Evolutionary conservation across 768 basidiomycete species (phyloP).

Genomic region (Mycena vitilis): DNA sequence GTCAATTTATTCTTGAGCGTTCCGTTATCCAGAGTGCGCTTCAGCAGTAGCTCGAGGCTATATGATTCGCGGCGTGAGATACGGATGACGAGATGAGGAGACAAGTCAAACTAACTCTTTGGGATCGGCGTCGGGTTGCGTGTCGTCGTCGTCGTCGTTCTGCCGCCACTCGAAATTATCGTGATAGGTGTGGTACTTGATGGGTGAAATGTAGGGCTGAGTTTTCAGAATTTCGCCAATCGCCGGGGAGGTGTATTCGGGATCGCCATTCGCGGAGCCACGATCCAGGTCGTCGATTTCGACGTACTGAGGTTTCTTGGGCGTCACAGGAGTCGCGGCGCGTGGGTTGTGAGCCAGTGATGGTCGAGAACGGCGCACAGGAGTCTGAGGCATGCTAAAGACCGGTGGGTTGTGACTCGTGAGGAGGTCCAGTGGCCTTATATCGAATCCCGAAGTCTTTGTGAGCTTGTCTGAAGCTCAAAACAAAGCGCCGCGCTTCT

Average conservation of each 20-base stretch:
- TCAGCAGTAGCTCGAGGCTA: not conserved
- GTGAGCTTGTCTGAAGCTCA: no score
- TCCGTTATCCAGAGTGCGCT: not conserved
- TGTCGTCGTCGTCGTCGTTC: not conserved
- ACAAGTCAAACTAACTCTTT: not conserved
- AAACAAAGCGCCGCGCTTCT: no score
- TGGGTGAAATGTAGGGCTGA: not conserved
- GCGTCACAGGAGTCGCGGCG: not conserved
- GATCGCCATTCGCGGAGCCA: not conserved
- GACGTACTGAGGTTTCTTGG: not conserved
- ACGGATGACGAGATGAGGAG: not conserved
- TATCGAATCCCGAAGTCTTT: no score
- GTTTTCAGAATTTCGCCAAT: not conserved
- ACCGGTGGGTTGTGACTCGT: no score
- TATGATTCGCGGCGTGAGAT: not conserved
- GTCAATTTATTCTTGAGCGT: not conserved
- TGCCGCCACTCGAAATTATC: not conserved
- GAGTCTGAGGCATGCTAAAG: not conserved
- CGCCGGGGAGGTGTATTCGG: not conserved
- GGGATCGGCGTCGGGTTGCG: not conserved
- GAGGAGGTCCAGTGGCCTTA: no score
- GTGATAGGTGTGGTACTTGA: not conserved
- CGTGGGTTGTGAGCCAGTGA: not conserved
- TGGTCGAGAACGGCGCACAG: not conserved
- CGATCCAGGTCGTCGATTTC: conserved; percentile 3